Percentiles rank a stretch among this genome's conserved stretches.
These are phyloP conservation scores for Ceratocystis huliohia DNA, from an alignment of 2,329 filamentous ascomycete species.

Conservation along the genomic window DNA sequence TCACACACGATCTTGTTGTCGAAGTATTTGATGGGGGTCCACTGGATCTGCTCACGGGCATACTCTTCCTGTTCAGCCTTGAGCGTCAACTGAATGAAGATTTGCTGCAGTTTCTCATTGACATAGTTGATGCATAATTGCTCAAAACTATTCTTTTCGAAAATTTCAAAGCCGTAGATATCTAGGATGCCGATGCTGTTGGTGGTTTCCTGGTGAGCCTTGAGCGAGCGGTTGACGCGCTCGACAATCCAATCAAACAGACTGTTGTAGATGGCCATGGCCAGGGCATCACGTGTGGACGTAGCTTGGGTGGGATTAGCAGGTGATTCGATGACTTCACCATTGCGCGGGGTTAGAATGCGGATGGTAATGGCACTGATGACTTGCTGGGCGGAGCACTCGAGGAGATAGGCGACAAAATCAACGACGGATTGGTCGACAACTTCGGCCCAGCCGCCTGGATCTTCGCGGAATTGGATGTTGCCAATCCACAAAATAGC, in stretches of 20 bases:
- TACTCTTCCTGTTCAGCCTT: slow-evolving; percentile 98
- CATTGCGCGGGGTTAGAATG: slow-evolving; percentile 58
- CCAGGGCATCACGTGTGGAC: slow-evolving; percentile 77
- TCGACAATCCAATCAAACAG: slow-evolving; percentile 98
- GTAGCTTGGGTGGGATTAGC: slow-evolving; percentile 77
- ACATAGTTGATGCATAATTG: slow-evolving; percentile 99
- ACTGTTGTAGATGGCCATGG: slow-evolving; percentile 95
- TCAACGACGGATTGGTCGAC: slow-evolving; percentile 83
- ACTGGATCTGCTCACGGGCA: slow-evolving; percentile 86
- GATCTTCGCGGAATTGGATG: slow-evolving; percentile 78
- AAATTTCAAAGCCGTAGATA: slow-evolving; percentile 99
- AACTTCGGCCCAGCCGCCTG: slow-evolving; percentile 76
- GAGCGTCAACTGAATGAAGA: slow-evolving; percentile 93
- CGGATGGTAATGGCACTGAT: slow-evolving; percentile 81
- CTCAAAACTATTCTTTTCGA: slow-evolving; percentile 97
- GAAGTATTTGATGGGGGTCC: slow-evolving; percentile 98
- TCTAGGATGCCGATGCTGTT: slow-evolving; percentile 95
- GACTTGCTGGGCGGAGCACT: slow-evolving; percentile 68
- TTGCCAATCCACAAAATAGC: slow-evolving; percentile 92
- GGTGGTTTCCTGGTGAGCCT: slow-evolving; percentile 58
- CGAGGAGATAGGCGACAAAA: slow-evolving; percentile 85
- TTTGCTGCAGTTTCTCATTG: slow-evolving; percentile 97
- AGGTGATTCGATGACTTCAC: slow-evolving; percentile 59
- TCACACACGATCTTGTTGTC: slow-evolving; percentile 99
- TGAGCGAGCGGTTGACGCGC: slow-evolving; percentile 77